Base-by-base conservation (phyloP, 2,329 filamentous ascomycete genomes). In the Aspergillus vadensis region DNA sequence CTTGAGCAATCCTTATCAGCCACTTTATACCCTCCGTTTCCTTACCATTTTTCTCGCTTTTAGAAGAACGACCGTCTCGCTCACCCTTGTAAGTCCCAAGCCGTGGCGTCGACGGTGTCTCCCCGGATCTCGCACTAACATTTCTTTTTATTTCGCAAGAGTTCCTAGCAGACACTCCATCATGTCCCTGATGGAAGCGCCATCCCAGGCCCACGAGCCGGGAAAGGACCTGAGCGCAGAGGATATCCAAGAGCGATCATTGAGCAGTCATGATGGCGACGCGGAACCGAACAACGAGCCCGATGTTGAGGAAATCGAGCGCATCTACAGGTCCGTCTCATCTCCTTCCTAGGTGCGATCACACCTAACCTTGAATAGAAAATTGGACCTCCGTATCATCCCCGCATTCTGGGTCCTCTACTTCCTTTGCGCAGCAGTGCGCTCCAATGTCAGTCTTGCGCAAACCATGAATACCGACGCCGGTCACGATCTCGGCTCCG, bases 391-490 rank as follows among this genome's bases (percentile, higher is more conserved):
- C n/a, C 79, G 84, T 17, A 86, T 86, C 61, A 81, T 86, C 61
- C 83, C 83, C 84, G 91, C 92, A 30, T 94, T 97, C 76, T 97
- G 92, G 92, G 76, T 89, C 15, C 83, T 97, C 15, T 97, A 97
- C 79, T 97, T 97, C 73, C 85, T 97, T 65, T 95, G 91, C 82
- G 95, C 92, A 0, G 92, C 91, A 62, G 95, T 97, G 70, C 88
- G 92, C 55, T 95, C 91, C 70, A 97, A 96, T 77, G 91, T 97
- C 66, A 92, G 92, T 63, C 87, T 97, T 67, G 91, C 92, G n/a
- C 91, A 97, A 79, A 97, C 92, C 1, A 97, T 97, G 92, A 97
- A 97, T 77, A 77, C 77, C 30, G 77, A 83, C 17, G 77, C 84
- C 44, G 83, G 85, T 36, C 91, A 97, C 72, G 89, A 95, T 72